These are phyloP conservation scores for Lathyrus sativus DNA, from an alignment of 306 rosid genomes.

Conservation along the genomic window DNA sequence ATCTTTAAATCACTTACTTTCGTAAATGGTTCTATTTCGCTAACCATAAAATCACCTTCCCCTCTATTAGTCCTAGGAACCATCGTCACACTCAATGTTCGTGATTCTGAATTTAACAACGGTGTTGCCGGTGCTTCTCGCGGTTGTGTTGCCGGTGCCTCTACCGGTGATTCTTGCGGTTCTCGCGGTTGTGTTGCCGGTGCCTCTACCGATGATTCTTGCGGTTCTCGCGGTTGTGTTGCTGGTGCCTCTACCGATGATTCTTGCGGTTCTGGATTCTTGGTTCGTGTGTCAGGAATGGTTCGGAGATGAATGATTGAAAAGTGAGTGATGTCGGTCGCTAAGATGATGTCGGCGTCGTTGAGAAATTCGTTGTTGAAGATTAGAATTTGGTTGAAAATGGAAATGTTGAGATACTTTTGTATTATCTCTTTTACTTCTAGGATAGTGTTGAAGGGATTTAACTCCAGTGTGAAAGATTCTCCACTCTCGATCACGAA, in stretches of 20 bases:
- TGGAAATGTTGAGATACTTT: constrained; percentile 43
- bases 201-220: too few species aligned
- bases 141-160: not conserved
- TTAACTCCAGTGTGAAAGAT: constrained; percentile 52
- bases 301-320: not conserved
- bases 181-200: too few species aligned
- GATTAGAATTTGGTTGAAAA: constrained; percentile 47
- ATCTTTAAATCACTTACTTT: not conserved
- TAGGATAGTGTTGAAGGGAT: constrained; percentile 51
- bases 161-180: too few species aligned
- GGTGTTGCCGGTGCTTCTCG: not conserved
- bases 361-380: constrained; percentile 54
- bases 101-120: not conserved
- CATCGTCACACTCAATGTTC: not conserved
- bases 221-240: too few species aligned
- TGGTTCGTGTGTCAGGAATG: not conserved
- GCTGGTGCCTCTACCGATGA: not conserved
- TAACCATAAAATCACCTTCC: not conserved
- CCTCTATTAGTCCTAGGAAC: not conserved
- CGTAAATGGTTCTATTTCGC: not conserved
- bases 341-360: not conserved
- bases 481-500: constrained; percentile 40
- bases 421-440: constrained; percentile 63
- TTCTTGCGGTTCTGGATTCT: not conserved
- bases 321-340: not conserved